Conservation (phyloP, 306 rosid genomes). For the Benincasa hispida region DNA sequence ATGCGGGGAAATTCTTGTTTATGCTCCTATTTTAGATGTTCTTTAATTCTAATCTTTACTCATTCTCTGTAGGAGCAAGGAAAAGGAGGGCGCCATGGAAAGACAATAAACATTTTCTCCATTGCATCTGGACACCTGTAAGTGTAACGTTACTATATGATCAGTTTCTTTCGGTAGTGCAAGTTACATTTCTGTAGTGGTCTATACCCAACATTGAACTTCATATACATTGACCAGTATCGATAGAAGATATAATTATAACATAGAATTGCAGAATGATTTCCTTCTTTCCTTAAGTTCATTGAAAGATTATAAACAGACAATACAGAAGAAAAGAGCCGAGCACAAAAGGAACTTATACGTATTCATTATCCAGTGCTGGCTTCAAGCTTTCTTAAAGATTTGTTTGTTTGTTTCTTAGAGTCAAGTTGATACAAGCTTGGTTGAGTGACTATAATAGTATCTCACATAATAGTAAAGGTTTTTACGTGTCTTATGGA, state of each 20-base stretch:
- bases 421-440: no score
- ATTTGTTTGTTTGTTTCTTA: no score
- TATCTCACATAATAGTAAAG: no score
- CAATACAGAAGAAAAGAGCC: not conserved
- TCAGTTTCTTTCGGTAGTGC: constrained; percentile 5
- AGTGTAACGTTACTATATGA: constrained; percentile 21
- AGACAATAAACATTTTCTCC: constrained; percentile 82
- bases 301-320: not conserved
- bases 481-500: no score
- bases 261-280: not conserved
- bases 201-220: not conserved
- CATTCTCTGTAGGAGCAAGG: constrained; percentile 38
- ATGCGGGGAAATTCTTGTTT: not conserved
- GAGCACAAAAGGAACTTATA: not conserved
- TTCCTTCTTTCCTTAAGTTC: not conserved
- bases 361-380: not conserved
- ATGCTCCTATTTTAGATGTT: not conserved
- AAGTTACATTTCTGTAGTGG: not conserved
- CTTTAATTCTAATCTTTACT: not conserved
- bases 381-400: not conserved
- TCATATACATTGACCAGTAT: not conserved
- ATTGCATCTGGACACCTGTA: constrained; percentile 98
- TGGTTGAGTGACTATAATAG: no score
- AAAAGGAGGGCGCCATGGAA: constrained; percentile 61
- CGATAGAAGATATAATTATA: not conserved